Percentiles rank a stretch among this genome's conserved stretches.
Evolutionary conservation across 192 early-diverging fungal genomes (phyloP).

Genomic region (Radiomyces spectabilis): DNA sequence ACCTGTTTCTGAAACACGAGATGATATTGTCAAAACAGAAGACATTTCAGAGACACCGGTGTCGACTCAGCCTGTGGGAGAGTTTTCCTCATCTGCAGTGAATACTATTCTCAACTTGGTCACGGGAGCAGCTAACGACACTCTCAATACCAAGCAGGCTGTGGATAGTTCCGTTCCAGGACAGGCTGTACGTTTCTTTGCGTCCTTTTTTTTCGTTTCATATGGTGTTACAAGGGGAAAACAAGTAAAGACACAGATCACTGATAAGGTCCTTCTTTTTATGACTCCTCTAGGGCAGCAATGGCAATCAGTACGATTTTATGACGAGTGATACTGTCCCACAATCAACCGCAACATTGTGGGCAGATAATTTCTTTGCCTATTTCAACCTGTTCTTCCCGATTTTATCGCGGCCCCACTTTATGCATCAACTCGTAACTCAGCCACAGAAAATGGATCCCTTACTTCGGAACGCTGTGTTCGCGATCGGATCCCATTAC

Average conservation of each 20-base stretch:
- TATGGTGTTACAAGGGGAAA: conserved; percentile 1
- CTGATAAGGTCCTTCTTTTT: conserved; percentile 24
- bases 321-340: conserved; percentile 1
- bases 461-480: conserved; percentile 21
- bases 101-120: neutral
- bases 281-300: conserved; percentile 17
- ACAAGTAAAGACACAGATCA: conserved; percentile 3
- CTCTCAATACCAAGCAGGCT: no score
- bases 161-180: no score
- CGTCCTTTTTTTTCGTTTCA: neutral
- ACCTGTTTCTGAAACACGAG: no score
- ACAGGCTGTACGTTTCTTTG: conserved; percentile 12
- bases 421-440: conserved; percentile 13
- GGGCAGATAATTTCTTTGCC: conserved; percentile 16
- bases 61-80: no score
- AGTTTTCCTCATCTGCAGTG: no score
- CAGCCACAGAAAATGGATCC: conserved; percentile 10
- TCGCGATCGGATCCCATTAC: conserved; percentile 10
- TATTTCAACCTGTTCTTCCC: conserved; percentile 30
- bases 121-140: neutral
- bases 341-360: neutral
- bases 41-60: no score
- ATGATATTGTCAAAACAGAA: no score
- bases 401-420: conserved; percentile 18
- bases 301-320: conserved; percentile 13